Conservation (phyloP, 805 yeast species). For the Nakazawaea ishiwadae region DNA sequence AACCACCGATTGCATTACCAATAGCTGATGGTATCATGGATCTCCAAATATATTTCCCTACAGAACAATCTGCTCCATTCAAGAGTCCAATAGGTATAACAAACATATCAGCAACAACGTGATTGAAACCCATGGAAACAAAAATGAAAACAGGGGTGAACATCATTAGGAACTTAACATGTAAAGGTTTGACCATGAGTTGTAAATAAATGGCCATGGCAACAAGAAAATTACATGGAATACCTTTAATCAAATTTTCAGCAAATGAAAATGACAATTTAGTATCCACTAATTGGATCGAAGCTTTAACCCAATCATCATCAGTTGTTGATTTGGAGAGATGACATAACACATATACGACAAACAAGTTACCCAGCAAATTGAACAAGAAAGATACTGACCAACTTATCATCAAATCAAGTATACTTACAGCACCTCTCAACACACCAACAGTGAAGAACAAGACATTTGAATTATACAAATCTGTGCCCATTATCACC, state of each 20-base stretch:
- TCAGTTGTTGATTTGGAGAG: constrained; percentile 44
- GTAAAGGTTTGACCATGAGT: constrained; percentile 73
- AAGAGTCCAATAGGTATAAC: constrained; percentile 61
- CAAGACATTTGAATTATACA: constrained; percentile 69
- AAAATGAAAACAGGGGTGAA: constrained; percentile 69
- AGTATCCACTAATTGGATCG: constrained; percentile 39
- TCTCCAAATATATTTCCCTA: constrained; percentile 68
- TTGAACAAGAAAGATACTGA: constrained; percentile 62
- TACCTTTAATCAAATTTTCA: constrained; percentile 61
- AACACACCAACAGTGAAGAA: constrained; percentile 66
- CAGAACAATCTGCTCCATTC: constrained; percentile 60
- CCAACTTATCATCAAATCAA: constrained; percentile 67
- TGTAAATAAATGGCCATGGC: constrained; percentile 73
- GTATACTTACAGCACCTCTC: constrained; percentile 62
- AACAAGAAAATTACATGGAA: constrained; percentile 77
- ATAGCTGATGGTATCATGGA: constrained; percentile 62
- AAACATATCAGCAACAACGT: constrained; percentile 81
- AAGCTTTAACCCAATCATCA: constrained; percentile 40
- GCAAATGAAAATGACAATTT: constrained; percentile 45
- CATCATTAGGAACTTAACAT: constrained; percentile 65
- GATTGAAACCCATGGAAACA: constrained; percentile 75
- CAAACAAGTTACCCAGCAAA: constrained; percentile 59
- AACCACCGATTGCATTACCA: constrained; percentile 81
- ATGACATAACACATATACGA: constrained; percentile 58
- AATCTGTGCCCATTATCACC: constrained; percentile 68